Conservation (phyloP, 2,329 filamentous ascomycete genomes). For the Botrytis deweyae region DNA sequence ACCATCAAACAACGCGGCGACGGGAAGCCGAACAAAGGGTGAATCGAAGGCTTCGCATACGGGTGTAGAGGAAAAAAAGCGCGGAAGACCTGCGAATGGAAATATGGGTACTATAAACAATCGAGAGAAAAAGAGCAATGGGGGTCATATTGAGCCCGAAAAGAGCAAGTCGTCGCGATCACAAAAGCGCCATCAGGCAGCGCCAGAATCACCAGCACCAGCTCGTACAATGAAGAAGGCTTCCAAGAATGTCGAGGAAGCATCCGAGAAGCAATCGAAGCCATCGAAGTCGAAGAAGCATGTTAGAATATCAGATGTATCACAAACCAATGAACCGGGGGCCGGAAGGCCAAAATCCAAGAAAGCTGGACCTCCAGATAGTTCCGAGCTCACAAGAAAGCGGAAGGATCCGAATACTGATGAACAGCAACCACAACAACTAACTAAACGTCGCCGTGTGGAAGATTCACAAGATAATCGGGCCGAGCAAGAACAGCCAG, state of each 20-base stretch:
- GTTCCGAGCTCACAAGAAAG: constrained; percentile 9
- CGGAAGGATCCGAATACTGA: constrained; percentile 8
- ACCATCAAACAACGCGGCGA: background rate
- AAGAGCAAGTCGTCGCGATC: constrained; percentile 1
- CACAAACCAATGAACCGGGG: background rate
- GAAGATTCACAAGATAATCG: constrained; percentile 15
- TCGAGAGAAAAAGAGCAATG: background rate
- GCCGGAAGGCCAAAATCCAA: constrained; percentile 7
- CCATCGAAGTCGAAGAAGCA: constrained; percentile 11
- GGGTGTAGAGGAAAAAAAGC: background rate
- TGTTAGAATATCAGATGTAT: constrained; percentile 14
- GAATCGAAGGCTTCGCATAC: background rate
- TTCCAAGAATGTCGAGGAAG: background rate
- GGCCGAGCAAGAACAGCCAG: constrained; percentile 18
- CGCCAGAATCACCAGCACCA: background rate
- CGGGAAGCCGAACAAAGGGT: background rate
- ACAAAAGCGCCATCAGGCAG: background rate
- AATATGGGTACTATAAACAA: background rate
- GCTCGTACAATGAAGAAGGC: constrained; percentile 1
- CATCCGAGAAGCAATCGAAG: constrained; percentile 4
- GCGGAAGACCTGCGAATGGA: background rate
- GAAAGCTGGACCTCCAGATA: background rate
- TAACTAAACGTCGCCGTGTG: constrained; percentile 23
- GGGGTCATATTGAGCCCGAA: background rate
- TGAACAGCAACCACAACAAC: constrained; percentile 7